These are phyloP conservation scores for Plectranthus barbatus DNA, from an alignment of 257 asterid genomes.

Conservation along the genomic window DNA sequence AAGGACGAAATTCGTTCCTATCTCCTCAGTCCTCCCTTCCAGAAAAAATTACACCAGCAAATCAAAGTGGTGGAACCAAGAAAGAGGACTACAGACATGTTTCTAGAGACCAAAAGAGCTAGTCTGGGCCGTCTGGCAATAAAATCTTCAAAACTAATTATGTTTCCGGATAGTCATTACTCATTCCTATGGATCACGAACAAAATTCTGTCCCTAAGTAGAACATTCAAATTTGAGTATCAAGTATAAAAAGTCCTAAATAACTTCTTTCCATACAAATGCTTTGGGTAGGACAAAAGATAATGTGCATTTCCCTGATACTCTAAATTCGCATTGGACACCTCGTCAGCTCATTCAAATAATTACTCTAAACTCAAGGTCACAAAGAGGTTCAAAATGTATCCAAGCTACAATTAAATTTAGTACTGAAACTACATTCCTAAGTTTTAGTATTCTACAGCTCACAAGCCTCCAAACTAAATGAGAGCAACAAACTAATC, in stretches of 20 bases:
- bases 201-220: not conserved
- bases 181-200: not conserved
- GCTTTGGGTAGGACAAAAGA: not conserved
- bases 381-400: not conserved
- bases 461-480: not conserved
- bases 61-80: not conserved
- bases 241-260: too few relatives aligned
- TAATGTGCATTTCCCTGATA: not conserved
- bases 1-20: not conserved
- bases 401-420: not conserved
- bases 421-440: not conserved
- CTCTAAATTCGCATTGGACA: not conserved
- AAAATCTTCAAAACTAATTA: not conserved
- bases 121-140: not conserved
- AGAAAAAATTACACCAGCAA: not conserved
- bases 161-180: not conserved
- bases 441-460: not conserved
- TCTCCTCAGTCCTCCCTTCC: not conserved
- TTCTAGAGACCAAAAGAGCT: not conserved
- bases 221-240: too few relatives aligned
- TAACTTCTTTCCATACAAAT: too few relatives aligned
- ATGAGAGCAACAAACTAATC: not conserved
- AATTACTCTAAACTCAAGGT: not conserved
- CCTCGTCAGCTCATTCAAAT: not conserved
- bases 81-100: not conserved